These are phyloP conservation scores for Kodamaea sagamina DNA, from an alignment of 805 yeast species.

Conservation along the genomic window DNA sequence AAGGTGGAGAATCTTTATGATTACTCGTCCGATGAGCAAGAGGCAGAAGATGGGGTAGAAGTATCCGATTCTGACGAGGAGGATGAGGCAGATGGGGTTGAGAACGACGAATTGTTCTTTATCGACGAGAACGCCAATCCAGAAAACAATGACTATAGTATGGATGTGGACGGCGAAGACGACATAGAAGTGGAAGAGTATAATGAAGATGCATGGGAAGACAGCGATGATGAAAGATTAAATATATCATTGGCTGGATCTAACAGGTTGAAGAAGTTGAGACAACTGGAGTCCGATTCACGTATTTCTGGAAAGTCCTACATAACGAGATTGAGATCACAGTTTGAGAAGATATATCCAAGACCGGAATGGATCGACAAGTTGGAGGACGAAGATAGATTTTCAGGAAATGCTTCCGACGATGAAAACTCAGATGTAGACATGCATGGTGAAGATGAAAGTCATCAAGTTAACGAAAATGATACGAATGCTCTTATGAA, in stretches of 20 bases:
- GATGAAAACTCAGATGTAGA: constrained; percentile 26
- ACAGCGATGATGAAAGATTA: constrained; percentile 84
- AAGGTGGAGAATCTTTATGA: constrained; percentile 59
- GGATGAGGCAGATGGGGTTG: constrained; percentile 25
- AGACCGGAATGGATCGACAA: constrained; percentile 76
- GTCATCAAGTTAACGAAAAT: constrained; percentile 12
- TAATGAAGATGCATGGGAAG: constrained; percentile 66
- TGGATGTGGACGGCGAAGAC: constrained; percentile 19
- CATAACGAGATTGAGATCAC: constrained; percentile 64
- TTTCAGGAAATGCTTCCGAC: constrained; percentile 14
- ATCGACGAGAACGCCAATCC: constrained; percentile 47
- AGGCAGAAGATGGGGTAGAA: constrained; percentile 13
- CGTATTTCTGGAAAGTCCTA: constrained; percentile 61
- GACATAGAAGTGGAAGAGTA: constrained; percentile 38
- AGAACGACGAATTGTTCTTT: constrained; percentile 44
- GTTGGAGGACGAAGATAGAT: constrained; percentile 39
- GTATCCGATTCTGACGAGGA: constrained; percentile 16
- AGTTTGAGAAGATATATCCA: constrained; percentile 73
- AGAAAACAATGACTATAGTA: constrained; percentile 26
- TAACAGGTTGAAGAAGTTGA: constrained; percentile 69
- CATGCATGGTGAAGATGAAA: constrained; percentile 18
- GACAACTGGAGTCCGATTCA: constrained; percentile 58
- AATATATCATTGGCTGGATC: constrained; percentile 59
- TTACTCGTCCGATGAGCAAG: constrained; percentile 40
- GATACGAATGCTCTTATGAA: constrained; percentile 34